phyloP scores from a whole-genome alignment of 345 rosid genomes.

The Leavenworthia alabamica region DNA sequence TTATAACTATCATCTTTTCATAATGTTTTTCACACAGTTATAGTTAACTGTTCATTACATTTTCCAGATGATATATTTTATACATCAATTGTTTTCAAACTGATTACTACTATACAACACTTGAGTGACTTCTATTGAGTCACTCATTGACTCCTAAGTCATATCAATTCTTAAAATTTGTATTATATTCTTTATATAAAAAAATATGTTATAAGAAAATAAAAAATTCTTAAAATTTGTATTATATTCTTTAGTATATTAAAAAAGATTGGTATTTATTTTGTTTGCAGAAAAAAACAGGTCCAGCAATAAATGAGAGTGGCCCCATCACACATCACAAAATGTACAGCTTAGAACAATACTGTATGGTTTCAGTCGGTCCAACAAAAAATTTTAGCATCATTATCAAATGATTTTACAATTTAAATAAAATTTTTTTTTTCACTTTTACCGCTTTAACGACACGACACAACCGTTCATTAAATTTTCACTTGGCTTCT shows the following conservation, averaged over 20 bases:
- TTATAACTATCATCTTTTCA: no score
- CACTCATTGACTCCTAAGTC: not conserved
- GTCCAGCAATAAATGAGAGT: conserved; percentile 23
- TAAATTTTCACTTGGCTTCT: conserved; percentile 11
- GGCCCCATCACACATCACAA: conserved; percentile 22
- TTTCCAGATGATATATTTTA: not conserved
- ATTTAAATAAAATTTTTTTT: not conserved
- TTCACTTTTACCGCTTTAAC: conserved; percentile 10
- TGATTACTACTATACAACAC: not conserved
- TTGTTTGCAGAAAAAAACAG: not conserved
- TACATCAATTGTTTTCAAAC: not conserved
- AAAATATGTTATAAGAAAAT: no score
- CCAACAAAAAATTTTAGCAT: not conserved
- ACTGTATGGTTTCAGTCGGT: not conserved
- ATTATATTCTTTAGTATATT: not conserved
- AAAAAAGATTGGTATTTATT: not conserved
- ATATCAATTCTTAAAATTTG: no score
- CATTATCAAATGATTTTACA: conserved; percentile 25
- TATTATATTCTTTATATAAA: no score
- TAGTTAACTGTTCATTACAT: no score
- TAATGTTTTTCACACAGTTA: no score
- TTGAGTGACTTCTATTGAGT: not conserved
- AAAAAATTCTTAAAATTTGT: not conserved
- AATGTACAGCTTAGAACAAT: not conserved
- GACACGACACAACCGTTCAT: conserved; percentile 19